Percentiles rank a stretch among this genome's conserved stretches.
phyloP scores from a whole-genome alignment of 768 basidiomycete species.

The Pisolithus albus region DNA sequence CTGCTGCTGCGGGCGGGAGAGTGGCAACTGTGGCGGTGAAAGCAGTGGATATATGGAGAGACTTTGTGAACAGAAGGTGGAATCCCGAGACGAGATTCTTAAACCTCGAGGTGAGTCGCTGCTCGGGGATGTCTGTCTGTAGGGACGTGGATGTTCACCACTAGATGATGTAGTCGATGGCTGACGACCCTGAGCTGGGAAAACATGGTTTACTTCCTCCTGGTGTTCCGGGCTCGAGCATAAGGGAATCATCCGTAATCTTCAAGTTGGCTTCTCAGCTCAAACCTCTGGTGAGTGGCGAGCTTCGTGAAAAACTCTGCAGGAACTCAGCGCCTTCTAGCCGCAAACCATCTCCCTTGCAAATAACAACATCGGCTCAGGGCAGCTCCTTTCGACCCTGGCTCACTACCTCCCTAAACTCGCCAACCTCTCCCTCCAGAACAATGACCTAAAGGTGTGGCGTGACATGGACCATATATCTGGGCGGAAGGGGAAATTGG shows the following conservation, averaged over 20 bases:
- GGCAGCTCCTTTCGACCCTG: constrained; percentile 54
- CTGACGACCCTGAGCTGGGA: constrained; percentile 69
- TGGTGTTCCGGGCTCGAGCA: constrained; percentile 54
- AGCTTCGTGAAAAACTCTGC: neutral
- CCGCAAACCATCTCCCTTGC: constrained; percentile 81
- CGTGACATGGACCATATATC: constrained; percentile 66
- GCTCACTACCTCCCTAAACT: constrained; percentile 73
- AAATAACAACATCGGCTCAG: constrained; percentile 60
- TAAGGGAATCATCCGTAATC: constrained; percentile 70
- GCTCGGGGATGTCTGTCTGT: neutral
- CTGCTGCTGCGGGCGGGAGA: constrained; percentile 6
- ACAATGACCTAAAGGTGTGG: constrained; percentile 63
- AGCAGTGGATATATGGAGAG: constrained; percentile 63
- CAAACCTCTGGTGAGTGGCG: constrained; percentile 55
- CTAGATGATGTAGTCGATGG: constrained; percentile 51
- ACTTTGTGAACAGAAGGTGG: constrained; percentile 68
- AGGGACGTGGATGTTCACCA: constrained; percentile 6
- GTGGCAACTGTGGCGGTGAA: constrained; percentile 25
- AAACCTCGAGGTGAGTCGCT: constrained; percentile 68
- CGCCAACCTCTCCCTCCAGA: constrained; percentile 72
- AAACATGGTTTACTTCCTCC: constrained; percentile 67
- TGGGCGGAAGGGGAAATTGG: constrained; percentile 49
- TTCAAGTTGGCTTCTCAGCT: constrained; percentile 82
- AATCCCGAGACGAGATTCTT: constrained; percentile 63
- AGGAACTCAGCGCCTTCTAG: constrained; percentile 25